phyloP scores from a whole-genome alignment of 306 rosid genomes.

The Cyclanthera cordifolia region DNA sequence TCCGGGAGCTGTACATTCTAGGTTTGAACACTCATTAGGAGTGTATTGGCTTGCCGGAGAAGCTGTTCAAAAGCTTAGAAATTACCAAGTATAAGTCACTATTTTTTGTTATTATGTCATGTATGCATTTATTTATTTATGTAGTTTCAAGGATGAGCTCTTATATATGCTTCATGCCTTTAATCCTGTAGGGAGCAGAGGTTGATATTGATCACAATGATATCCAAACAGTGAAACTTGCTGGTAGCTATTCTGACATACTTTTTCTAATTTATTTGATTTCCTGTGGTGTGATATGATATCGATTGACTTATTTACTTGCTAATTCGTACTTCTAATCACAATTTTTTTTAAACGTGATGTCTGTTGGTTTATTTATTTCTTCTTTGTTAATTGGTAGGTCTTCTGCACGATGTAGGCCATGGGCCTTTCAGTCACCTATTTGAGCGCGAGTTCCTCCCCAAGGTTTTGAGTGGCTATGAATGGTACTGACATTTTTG shows the following conservation, averaged over 20 bases:
- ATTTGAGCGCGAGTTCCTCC: constrained; percentile 82
- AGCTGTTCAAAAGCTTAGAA: constrained; percentile 55
- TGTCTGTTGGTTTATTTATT: neutral
- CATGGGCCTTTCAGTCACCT: constrained; percentile 96
- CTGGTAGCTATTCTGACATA: constrained; percentile 36
- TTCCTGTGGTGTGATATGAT: neutral
- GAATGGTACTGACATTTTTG: constrained; percentile 35
- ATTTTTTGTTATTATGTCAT: constrained; percentile 1
- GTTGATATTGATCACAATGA: constrained; percentile 74
- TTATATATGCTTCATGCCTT: neutral
- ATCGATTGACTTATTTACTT: neutral
- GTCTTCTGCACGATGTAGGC: constrained; percentile 93
- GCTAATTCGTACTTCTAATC: constrained; percentile 16
- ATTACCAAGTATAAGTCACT: constrained; percentile 39
- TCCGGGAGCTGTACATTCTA: constrained; percentile 87
- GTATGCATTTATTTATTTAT: neutral
- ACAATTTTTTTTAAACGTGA: neutral
- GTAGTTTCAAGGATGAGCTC: neutral
- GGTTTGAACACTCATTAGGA: constrained; percentile 94
- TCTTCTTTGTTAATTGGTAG: constrained; percentile 24
- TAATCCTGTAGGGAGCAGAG: constrained; percentile 60
- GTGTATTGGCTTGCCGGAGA: constrained; percentile 90
- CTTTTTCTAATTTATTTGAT: neutral
- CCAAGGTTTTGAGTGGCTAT: constrained; percentile 41
- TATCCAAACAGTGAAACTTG: constrained; percentile 81